Evolutionary conservation across 306 rosid genomes (phyloP), one percentile per base, ranked within the genome.

Genomic region (Pyrus pyrifolia): DNA sequence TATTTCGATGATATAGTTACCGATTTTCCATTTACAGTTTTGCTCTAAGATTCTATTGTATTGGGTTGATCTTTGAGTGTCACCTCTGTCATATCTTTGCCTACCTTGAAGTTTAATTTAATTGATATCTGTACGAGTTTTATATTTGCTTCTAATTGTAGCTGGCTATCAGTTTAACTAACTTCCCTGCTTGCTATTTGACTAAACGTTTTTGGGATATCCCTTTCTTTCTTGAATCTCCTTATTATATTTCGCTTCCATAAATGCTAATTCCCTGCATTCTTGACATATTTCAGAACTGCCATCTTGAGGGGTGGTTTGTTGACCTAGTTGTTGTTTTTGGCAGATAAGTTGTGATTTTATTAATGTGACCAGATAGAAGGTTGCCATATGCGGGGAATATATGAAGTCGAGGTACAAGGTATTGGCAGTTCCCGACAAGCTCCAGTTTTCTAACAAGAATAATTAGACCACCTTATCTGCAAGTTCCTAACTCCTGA

Each of bases 381-480:
- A 95, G 83, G 91, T 90, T 83, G 98, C 98, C 74, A 90, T 95
- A 65, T 95, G 98, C 78, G 98, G 98, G 78, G 98, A 95, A 83
- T 92, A 86, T 86, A 90, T 88, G 97, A 95, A 92, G 86, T 85
- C 97, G 45, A 89, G 93, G 65, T 92, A 82, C 87, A 87, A 95
- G 93, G 97, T 89, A 87, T 44, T 35, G 67, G 72, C 72, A 46
- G 35, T 67, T 18, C 85, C 74, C n/a, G n/a, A n/a, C n/a, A n/a
- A n/a, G n/a, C n/a, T n/a, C n/a, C n/a, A n/a, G n/a, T n/a, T n/a
- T n/a, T n/a, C n/a, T n/a, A n/a, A n/a, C n/a, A n/a, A n/a, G n/a
- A n/a, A n/a, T n/a, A n/a, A n/a, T n/a, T n/a, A n/a, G n/a, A n/a
- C n/a, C n/a, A n/a, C n/a, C n/a, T n/a, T n/a, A n/a, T n/a, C n/a